A percentile compares a stretch with the other conserved stretches of the same genome.
Evolutionary conservation across 2,329 filamentous ascomycete species (phyloP).

Genomic region (Leptographium lundbergii): DNA sequence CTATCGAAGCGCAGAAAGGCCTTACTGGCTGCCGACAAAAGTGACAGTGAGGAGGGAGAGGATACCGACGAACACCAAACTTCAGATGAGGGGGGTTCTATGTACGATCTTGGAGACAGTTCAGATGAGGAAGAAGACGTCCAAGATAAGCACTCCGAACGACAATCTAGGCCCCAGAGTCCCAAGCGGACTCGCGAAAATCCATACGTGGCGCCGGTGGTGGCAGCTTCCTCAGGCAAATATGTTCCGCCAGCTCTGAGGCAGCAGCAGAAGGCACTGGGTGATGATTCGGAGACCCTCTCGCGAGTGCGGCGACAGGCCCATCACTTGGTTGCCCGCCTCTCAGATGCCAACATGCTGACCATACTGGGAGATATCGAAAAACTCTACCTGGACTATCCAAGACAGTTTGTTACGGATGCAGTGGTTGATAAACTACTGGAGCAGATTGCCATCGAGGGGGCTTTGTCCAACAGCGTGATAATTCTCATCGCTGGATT

Average conservation of each 20-base stretch:
- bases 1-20: slow-evolving; percentile 43
- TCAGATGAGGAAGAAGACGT: slow-evolving; percentile 17
- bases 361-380: slow-evolving; percentile 76
- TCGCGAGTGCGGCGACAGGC: slow-evolving; percentile 63
- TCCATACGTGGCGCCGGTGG: slow-evolving; percentile 67
- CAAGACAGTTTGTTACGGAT: slow-evolving; percentile 79
- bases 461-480: slow-evolving; percentile 73
- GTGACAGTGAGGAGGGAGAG: slow-evolving; percentile 17
- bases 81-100: slow-evolving; percentile 17
- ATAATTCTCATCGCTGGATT: slow-evolving; percentile 86
- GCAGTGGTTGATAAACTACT: slow-evolving; percentile 67
- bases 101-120: slow-evolving; percentile 11
- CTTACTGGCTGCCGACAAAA: slow-evolving; percentile 10
- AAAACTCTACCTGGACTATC: slow-evolving; percentile 68
- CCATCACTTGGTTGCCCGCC: slow-evolving; percentile 81
- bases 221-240: slow-evolving; percentile 41
- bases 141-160: slow-evolving; percentile 6
- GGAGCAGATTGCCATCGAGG: slow-evolving; percentile 65
- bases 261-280: slow-evolving; percentile 24
- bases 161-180: background rate
- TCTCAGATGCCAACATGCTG: slow-evolving; percentile 82
- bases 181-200: slow-evolving; percentile 47
- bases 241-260: slow-evolving; percentile 84
- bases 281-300: slow-evolving; percentile 50
- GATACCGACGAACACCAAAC: slow-evolving; percentile 15